Percentiles rank a stretch among this genome's conserved stretches.
These are phyloP conservation scores for Hypsizygus ulmarius DNA, from an alignment of 1,284 basidiomycete species.

Conservation along the genomic window DNA sequence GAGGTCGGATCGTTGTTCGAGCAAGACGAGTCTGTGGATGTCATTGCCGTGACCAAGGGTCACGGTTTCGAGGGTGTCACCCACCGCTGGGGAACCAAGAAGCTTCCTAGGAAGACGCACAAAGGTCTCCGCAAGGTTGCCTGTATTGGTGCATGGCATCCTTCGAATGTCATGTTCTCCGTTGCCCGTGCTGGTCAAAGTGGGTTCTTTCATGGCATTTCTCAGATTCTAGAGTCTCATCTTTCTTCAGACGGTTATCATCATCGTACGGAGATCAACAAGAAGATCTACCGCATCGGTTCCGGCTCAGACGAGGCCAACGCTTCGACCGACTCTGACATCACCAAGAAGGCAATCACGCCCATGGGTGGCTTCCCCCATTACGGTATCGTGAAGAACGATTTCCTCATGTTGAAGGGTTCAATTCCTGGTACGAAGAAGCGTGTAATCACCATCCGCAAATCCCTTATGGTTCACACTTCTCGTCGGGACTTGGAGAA, in stretches of 20 bases:
- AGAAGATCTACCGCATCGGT: slow-evolving; percentile 98
- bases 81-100: slow-evolving; percentile 99
- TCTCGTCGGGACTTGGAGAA: slow-evolving; percentile 92
- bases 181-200: slow-evolving; percentile 99
- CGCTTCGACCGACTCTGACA: slow-evolving; percentile 91
- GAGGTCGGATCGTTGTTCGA: slow-evolving; percentile 88
- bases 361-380: slow-evolving; percentile 99
- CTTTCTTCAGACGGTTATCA: slow-evolving; percentile 85
- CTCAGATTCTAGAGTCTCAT: not conserved
- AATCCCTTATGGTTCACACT: slow-evolving; percentile 86
- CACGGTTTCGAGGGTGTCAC: slow-evolving; percentile 99
- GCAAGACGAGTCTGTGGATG: slow-evolving; percentile 95
- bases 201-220: slow-evolving; percentile 36
- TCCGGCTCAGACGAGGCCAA: slow-evolving; percentile 79
- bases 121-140: slow-evolving; percentile 99
- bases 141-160: slow-evolving; percentile 99
- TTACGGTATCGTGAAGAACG: slow-evolving; percentile 98
- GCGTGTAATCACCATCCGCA: slow-evolving; percentile 93
- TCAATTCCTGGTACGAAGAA: slow-evolving; percentile 96
- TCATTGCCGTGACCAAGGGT: slow-evolving; percentile 99
- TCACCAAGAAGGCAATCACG: slow-evolving; percentile 94
- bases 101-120: slow-evolving; percentile 98
- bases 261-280: slow-evolving; percentile 97
- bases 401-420: slow-evolving; percentile 96
- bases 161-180: slow-evolving; percentile 99